These are phyloP conservation scores for Akanthomyces muscarius DNA, from an alignment of 2,329 filamentous ascomycete species.

Conservation along the genomic window DNA sequence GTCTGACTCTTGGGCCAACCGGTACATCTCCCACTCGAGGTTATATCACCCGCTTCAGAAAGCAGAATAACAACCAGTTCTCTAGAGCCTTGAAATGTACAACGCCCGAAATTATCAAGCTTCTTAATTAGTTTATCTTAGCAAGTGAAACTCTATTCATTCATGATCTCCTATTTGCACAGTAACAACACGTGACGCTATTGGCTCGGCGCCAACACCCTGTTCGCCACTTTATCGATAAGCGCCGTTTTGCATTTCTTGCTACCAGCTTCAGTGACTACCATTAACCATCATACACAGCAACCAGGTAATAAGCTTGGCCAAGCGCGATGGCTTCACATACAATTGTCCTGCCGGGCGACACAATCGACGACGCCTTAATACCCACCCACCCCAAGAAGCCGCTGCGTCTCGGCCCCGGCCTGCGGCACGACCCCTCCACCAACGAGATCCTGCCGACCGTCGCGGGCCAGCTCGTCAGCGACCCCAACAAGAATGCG, in stretches of 20 bases:
- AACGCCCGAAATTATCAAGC: too few relatives aligned
- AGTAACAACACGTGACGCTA: background rate
- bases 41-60: too few relatives aligned
- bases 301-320: background rate
- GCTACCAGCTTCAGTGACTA: background rate
- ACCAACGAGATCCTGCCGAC: constrained; percentile 68
- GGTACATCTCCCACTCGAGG: too few relatives aligned
- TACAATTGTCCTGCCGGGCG: constrained; percentile 77
- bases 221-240: constrained; percentile 4
- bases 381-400: constrained; percentile 66
- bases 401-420: constrained; percentile 77
- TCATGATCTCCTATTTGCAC: background rate
- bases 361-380: constrained; percentile 60
- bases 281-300: background rate
- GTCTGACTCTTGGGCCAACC: too few relatives aligned
- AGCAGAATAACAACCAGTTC: too few relatives aligned
- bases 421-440: constrained; percentile 75
- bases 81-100: too few relatives aligned
- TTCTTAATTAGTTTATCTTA: too few relatives aligned
- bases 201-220: background rate
- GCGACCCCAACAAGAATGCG: constrained; percentile 69
- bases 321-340: constrained; percentile 50
- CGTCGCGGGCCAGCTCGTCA: constrained; percentile 62
- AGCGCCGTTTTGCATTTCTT: background rate
- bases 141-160: background rate